phyloP scores from a whole-genome alignment of 2,329 filamentous ascomycete genomes.

The Hirsutella thompsonii region DNA sequence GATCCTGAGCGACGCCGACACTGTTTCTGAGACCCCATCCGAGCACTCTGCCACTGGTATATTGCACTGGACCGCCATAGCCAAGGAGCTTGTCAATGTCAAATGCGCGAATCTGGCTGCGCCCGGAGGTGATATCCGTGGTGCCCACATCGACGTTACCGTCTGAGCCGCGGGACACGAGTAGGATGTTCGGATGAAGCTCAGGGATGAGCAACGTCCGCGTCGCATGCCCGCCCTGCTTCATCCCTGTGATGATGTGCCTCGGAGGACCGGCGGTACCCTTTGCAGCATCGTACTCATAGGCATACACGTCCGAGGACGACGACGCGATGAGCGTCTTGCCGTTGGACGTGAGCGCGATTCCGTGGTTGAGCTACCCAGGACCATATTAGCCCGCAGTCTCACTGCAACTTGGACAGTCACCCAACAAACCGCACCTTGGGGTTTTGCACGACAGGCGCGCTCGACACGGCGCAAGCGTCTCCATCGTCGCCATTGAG shows the following conservation, averaged over 20 bases:
- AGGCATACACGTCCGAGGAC: constrained; percentile 38
- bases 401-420: too few relatives aligned
- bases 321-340: constrained; percentile 39
- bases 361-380: constrained; percentile 33
- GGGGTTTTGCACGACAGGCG: constrained; percentile 11
- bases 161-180: constrained; percentile 50
- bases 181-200: constrained; percentile 34
- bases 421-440: neutral
- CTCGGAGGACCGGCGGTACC: constrained; percentile 29
- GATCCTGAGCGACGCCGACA: constrained; percentile 52
- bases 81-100: constrained; percentile 16
- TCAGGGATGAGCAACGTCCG: constrained; percentile 47
- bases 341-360: constrained; percentile 31
- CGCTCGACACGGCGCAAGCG: constrained; percentile 16
- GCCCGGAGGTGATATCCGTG: constrained; percentile 33
- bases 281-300: constrained; percentile 41
- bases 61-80: constrained; percentile 16
- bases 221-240: constrained; percentile 43
- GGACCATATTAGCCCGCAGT: neutral
- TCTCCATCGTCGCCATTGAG: constrained; percentile 16
- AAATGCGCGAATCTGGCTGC: constrained; percentile 46
- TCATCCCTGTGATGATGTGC: constrained; percentile 45
- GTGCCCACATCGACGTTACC: constrained; percentile 43
- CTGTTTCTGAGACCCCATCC: constrained; percentile 60
- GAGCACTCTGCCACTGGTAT: constrained; percentile 29